A percentile compares a stretch with the other conserved stretches of the same genome.
Conservation (phyloP, 257 asterid genomes). For the Solanum ossicruentum region DNA sequence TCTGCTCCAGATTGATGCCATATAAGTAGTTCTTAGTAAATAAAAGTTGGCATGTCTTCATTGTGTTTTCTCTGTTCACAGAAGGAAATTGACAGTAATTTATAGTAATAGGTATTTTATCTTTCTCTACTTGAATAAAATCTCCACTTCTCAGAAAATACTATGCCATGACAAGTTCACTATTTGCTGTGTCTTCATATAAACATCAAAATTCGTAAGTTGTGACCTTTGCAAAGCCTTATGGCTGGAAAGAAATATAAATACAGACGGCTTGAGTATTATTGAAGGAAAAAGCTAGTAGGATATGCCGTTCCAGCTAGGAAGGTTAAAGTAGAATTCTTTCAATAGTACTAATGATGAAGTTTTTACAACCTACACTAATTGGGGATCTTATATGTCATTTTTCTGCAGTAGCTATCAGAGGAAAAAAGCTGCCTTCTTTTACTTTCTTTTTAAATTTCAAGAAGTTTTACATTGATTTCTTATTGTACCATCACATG, state of each 20-base stretch:
- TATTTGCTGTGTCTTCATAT: background rate
- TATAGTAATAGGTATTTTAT: background rate
- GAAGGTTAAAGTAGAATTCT: background rate
- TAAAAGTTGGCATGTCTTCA: background rate
- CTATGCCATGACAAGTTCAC: background rate
- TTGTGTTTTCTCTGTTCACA: background rate
- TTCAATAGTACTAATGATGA: background rate
- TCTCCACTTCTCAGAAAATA: background rate
- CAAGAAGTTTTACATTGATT: background rate
- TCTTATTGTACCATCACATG: background rate
- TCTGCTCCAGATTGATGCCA: background rate
- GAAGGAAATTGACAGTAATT: background rate
- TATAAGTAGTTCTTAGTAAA: background rate
- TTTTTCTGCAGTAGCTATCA: background rate
- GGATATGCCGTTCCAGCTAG: background rate
- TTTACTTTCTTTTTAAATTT: background rate
- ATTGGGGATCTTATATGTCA: background rate
- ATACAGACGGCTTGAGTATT: no score
- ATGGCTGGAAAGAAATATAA: background rate
- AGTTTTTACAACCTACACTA: background rate
- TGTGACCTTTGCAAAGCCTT: background rate
- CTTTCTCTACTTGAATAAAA: background rate
- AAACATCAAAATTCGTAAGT: background rate
- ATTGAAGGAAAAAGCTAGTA: background rate
- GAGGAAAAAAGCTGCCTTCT: background rate